Base-by-base conservation (phyloP, 768 basidiomycete species). In the Tylopilus balloui region DNA sequence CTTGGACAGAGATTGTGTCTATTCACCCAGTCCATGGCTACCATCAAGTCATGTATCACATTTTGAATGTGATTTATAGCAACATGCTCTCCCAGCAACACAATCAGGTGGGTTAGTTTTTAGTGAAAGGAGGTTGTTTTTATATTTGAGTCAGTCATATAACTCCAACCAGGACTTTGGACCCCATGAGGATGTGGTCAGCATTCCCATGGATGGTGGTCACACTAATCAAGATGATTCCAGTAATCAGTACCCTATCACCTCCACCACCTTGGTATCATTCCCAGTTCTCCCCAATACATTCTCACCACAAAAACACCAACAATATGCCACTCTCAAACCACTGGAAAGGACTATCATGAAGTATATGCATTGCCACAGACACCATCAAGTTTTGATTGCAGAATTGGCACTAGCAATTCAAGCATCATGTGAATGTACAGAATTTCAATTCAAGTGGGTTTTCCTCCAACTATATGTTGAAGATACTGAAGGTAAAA, bases 11-110 rank as follows among this genome's bases (percentile, higher is more conserved):
- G 4, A 48, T 69, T 42, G 45, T 20, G 3, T 38, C 41, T 3
- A 61, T 69, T 12, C 29, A 17, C 19, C 47, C n/a, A 40, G 40
- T 54, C 27, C 41, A 45, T 28, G 42, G 45, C 14, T 67, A 58
- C 19, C n/a, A 62, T 46, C 57, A 69, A 19, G 63, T 63, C 10
- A 50, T 69, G 45, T 42, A 57, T 46, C 66, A 67, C 44, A 43
- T 19, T 27, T 43, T 69, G 15, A 39, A 59, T 50, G 61, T 61
- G 35, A 61, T 67, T 11, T 47, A 50, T 6, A 44, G 20, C 6
- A 50, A 40, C 40, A 43, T 54, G 1, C 49, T 48, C 10, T 34
- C 34, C 37, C 54, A 55, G 29, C 51, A 43, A n/a, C 12, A 43
- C 12, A 17, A 21, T 36, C 38, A 51, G 45, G 60, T 63, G 15